phyloP scores from a whole-genome alignment of 345 rosid species.

The Salix suchowensis region DNA sequence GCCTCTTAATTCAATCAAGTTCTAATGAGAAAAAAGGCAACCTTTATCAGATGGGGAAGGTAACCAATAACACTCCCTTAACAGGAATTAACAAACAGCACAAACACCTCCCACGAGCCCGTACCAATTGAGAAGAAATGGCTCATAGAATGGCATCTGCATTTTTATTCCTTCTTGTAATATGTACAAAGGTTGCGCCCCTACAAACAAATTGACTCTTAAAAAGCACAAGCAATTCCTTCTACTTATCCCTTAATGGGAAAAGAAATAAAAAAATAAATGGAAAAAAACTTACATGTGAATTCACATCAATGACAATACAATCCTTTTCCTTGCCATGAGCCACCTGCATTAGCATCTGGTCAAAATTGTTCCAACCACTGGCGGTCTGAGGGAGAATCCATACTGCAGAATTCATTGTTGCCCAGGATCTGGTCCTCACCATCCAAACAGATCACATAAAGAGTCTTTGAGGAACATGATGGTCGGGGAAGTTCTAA shows the following conservation, averaged over 20 bases:
- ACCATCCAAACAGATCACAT: conserved; percentile 23
- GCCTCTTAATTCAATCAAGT: not conserved
- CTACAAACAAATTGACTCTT: conserved; percentile 27
- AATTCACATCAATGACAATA: conserved; percentile 17
- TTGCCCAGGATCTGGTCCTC: conserved; percentile 27
- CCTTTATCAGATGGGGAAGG: not conserved
- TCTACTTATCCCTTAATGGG: not conserved
- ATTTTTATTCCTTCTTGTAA: not conserved
- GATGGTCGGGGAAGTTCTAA: not conserved
- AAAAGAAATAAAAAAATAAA: conserved; percentile 2
- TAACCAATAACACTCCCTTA: not conserved
- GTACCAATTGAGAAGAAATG: not conserved
- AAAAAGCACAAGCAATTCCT: conserved; percentile 9
- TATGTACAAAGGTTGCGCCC: not conserved
- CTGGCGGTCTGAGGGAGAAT: conserved; percentile 14
- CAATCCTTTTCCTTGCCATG: conserved; percentile 22
- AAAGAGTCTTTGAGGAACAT: conserved; percentile 6
- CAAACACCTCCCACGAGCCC: not conserved
- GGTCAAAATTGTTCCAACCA: conserved; percentile 41
- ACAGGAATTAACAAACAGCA: not conserved
- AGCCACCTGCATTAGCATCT: conserved; percentile 19
- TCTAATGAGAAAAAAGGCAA: no score
- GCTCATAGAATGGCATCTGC: not conserved
- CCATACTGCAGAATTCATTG: conserved; percentile 23
- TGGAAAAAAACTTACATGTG: conserved; percentile 22